Evolutionary conservation across 2,329 filamentous ascomycete species (phyloP).

Genomic region (Cercospora sojina): DNA sequence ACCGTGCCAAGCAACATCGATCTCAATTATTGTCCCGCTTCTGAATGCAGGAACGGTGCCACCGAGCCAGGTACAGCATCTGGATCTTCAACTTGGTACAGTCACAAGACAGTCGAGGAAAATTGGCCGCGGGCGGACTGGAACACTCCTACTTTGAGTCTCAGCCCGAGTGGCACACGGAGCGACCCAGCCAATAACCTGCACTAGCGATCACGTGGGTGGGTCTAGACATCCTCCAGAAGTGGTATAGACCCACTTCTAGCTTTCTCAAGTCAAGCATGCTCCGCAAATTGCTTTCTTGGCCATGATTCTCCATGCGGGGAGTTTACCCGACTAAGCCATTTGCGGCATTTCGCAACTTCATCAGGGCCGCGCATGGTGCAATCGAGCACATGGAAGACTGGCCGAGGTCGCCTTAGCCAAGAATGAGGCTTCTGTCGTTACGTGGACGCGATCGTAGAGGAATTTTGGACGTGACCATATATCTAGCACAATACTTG

Average conservation of each 20-base stretch:
- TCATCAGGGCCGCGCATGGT: background rate
- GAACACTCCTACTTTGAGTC: background rate
- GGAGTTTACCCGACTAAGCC: conserved; percentile 7
- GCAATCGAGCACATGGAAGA: background rate
- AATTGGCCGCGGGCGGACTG: conserved; percentile 1
- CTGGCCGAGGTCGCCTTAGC: conserved; percentile 2
- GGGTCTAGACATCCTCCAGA: conserved; percentile 4
- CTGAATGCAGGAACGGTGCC: conserved; percentile 2
- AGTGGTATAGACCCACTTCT: conserved; percentile 12
- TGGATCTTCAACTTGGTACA: background rate
- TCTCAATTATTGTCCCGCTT: conserved; percentile 2
- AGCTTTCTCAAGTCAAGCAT: conserved; percentile 4
- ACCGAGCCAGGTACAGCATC: background rate
- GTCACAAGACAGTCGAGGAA: conserved; percentile 6
- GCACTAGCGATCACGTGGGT: conserved; percentile 1
- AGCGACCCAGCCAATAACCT: conserved; percentile 7
- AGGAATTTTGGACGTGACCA: background rate
- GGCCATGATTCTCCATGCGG: conserved; percentile 9
- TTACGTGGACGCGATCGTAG: background rate
- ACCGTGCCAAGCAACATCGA: conserved; percentile 1
- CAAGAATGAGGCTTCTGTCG: background rate
- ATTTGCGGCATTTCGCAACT: conserved; percentile 1
- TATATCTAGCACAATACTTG: conserved; percentile 3
- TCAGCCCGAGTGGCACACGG: background rate
- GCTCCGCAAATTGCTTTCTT: conserved; percentile 7